Percentiles rank a stretch among this genome's conserved stretches.
These are phyloP conservation scores for Penicillium waksmanii DNA, from an alignment of 495 filamentous ascomycete species.

Conservation along the genomic window DNA sequence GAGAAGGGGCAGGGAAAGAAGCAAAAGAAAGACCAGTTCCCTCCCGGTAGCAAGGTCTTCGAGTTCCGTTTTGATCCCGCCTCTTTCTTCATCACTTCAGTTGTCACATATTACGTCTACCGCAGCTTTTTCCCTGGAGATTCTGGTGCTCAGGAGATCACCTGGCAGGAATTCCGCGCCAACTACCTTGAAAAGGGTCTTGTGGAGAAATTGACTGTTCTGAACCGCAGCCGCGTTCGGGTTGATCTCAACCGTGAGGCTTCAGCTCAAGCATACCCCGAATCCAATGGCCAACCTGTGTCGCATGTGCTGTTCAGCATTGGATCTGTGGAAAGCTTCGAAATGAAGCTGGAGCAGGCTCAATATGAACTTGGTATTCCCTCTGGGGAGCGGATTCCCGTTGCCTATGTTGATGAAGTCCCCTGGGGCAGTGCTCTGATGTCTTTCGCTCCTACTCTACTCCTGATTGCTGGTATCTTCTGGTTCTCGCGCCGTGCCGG, in stretches of 20 bases:
- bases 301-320: conserved; percentile 95
- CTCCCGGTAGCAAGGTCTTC: conserved; percentile 34
- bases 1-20: conserved; percentile 42
- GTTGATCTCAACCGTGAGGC: conserved; percentile 87
- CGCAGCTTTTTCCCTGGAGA: conserved; percentile 67
- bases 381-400: conserved; percentile 80
- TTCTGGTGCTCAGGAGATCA: conserved; percentile 72
- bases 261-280: conserved; percentile 75
- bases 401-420: conserved; percentile 80
- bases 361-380: conserved; percentile 88
- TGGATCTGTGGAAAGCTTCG: conserved; percentile 91
- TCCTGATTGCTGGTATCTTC: conserved; percentile 80
- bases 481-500: conserved; percentile 71
- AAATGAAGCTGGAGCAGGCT: conserved; percentile 81
- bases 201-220: conserved; percentile 86
- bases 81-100: conserved; percentile 56
- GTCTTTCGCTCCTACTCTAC: conserved; percentile 83
- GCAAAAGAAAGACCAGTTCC: conserved; percentile 23
- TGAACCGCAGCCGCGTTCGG: conserved; percentile 72
- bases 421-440: conserved; percentile 64
- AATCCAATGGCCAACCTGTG: conserved; percentile 70
- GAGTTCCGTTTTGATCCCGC: conserved; percentile 60
- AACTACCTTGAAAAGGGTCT: conserved; percentile 95
- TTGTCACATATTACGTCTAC: conserved; percentile 67
- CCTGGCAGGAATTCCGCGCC: conserved; percentile 92